A percentile compares a stretch with the other conserved stretches of the same genome.
phyloP scores from a whole-genome alignment of 352 stramenopile genomes.

The Aphanomyces euteiches region DNA sequence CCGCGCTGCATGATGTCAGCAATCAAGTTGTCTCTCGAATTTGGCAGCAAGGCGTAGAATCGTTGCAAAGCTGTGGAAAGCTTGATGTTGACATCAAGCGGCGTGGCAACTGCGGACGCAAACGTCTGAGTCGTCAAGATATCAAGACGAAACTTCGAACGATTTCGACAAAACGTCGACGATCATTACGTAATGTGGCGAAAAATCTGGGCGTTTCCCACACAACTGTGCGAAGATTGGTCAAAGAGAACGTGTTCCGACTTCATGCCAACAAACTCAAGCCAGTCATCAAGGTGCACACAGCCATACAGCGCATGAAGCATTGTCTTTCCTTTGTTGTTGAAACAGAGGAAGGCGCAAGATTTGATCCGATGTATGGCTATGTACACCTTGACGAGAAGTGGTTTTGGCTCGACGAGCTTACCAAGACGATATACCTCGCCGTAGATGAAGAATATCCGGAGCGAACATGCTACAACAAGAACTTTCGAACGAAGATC shows the following conservation, averaged over 20 bases:
- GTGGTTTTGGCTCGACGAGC: conserved; percentile 8
- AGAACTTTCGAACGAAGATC: not conserved
- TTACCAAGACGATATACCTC: not conserved
- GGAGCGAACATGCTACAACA: not conserved
- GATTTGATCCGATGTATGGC: not conserved
- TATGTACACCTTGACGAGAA: not conserved
- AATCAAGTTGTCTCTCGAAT: too few relatives aligned
- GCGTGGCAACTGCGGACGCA: too few relatives aligned
- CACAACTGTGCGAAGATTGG: not conserved
- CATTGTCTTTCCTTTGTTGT: not conserved
- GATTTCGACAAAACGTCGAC: not conserved
- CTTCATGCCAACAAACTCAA: not conserved
- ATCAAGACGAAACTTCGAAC: not conserved
- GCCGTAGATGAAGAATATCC: not conserved
- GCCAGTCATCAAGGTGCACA: not conserved
- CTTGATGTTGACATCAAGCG: too few relatives aligned
- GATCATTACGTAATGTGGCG: not conserved
- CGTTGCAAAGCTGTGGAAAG: too few relatives aligned
- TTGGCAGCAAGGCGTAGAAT: too few relatives aligned
- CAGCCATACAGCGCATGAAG: not conserved
- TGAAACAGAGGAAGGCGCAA: not conserved
- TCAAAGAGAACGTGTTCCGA: not conserved
- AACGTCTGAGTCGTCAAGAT: too few relatives aligned
- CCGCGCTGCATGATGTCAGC: too few relatives aligned
- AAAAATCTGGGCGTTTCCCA: not conserved